These are phyloP conservation scores for Hemisphaericaspora xylanilytica DNA, from an alignment of 1,139 yeast genomes.

Conservation along the genomic window DNA sequence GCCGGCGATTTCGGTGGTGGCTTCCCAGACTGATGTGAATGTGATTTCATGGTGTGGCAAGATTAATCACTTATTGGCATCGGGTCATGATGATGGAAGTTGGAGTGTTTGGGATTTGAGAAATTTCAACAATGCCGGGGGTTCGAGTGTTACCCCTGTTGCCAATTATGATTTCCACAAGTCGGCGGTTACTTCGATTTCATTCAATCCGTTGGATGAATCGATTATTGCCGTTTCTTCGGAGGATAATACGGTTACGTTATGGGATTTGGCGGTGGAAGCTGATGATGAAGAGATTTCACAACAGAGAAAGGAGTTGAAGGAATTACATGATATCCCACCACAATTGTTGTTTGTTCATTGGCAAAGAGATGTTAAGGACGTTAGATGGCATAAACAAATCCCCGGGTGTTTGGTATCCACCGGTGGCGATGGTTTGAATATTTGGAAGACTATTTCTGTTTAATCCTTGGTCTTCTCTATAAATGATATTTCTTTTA, in stretches of 20 bases:
- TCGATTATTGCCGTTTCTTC: conserved; percentile 93
- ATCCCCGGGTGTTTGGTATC: conserved; percentile 94
- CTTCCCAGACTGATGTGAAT: conserved; percentile 84
- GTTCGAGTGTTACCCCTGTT: conserved; percentile 75
- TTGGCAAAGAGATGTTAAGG: conserved; percentile 97
- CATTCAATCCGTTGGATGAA: conserved; percentile 94
- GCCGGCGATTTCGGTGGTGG: conserved; percentile 84
- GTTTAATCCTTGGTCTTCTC: conserved; percentile 40
- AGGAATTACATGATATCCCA: conserved; percentile 87
- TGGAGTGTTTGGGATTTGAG: conserved; percentile 99
- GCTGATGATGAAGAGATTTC: conserved; percentile 94
- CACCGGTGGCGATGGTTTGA: conserved; percentile 94
- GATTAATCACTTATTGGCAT: conserved; percentile 81
- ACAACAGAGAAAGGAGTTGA: conserved; percentile 67
- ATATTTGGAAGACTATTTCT: conserved; percentile 94
- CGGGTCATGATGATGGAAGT: conserved; percentile 96
- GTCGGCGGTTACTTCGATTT: conserved; percentile 86
- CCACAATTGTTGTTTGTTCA: conserved; percentile 95
- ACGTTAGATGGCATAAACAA: conserved; percentile 96
- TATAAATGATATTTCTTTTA: background rate
- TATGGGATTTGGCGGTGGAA: conserved; percentile 97
- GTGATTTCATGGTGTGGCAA: conserved; percentile 95
- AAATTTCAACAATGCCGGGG: conserved; percentile 58
- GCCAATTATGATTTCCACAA: conserved; percentile 95
- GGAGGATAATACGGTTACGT: conserved; percentile 93